phyloP scores from a whole-genome alignment of 2,329 filamentous ascomycete genomes.

The Colletotrichum destructivum region DNA sequence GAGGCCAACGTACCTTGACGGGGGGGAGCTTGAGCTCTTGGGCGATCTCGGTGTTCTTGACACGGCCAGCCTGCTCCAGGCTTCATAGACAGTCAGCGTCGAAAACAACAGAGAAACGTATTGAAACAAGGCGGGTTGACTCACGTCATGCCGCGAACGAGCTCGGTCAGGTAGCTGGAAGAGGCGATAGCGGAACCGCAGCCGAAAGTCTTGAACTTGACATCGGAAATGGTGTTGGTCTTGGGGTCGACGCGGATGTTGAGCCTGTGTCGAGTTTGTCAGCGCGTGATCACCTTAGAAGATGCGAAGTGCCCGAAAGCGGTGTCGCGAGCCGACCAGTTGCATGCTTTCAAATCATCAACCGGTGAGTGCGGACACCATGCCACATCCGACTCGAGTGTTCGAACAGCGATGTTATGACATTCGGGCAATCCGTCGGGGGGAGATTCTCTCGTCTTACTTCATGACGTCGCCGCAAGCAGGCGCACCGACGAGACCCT shows the following conservation, averaged over 20 bases:
- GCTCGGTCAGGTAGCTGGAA: slow-evolving; percentile 94
- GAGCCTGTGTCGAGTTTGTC: slow-evolving; percentile 57
- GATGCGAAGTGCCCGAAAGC: background rate
- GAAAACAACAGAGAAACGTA: too few species aligned
- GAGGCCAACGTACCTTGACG: slow-evolving; percentile 76
- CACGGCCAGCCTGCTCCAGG: slow-evolving; percentile 90
- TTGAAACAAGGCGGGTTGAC: background rate
- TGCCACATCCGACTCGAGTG: background rate
- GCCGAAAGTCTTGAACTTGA: slow-evolving; percentile 98
- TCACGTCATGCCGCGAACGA: slow-evolving; percentile 91
- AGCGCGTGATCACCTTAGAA: background rate
- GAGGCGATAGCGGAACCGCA: slow-evolving; percentile 96
- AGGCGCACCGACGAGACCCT: slow-evolving; percentile 90
- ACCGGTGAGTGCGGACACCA: background rate
- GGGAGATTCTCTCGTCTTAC: slow-evolving; percentile 43
- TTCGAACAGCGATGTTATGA: background rate
- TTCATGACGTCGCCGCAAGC: slow-evolving; percentile 96
- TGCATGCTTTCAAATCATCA: too few species aligned
- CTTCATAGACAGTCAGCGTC: slow-evolving; percentile 37
- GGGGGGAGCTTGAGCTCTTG: slow-evolving; percentile 93
- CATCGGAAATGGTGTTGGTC: slow-evolving; percentile 90
- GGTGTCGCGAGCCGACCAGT: background rate
- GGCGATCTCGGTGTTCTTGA: slow-evolving; percentile 98
- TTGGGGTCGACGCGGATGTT: slow-evolving; percentile 91
- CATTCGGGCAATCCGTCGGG: background rate